Evolutionary conservation across 176 grass and related monocot genomes (phyloP).

Genomic region (Poa pratensis): DNA sequence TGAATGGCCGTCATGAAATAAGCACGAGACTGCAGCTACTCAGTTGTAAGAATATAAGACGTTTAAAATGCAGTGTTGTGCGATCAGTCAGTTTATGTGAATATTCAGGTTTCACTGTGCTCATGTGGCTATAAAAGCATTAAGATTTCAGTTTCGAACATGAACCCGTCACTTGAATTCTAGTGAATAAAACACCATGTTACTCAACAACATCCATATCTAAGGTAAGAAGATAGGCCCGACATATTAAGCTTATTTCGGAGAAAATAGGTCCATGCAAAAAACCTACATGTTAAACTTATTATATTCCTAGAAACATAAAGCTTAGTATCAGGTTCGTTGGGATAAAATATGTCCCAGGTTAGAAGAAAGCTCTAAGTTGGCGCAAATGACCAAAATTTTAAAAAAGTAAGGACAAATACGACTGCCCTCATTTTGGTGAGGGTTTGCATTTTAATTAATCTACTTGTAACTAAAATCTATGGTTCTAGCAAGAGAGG

Average conservation of each 20-base stretch:
- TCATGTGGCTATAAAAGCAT: not conserved
- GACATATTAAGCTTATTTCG: not conserved
- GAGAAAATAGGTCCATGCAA: too few relatives aligned
- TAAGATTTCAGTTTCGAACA: not conserved
- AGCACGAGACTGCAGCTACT: not conserved
- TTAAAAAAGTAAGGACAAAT: too few relatives aligned
- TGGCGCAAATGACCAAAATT: too few relatives aligned
- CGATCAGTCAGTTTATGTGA: not conserved
- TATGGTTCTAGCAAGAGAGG: not conserved
- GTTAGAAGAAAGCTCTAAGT: not conserved
- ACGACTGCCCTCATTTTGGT: too few relatives aligned
- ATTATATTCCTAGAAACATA: too few relatives aligned
- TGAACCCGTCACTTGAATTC: not conserved
- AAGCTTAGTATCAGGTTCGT: too few relatives aligned
- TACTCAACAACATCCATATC: not conserved
- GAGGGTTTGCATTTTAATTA: not conserved
- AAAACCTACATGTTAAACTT: too few relatives aligned
- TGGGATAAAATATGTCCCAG: not conserved
- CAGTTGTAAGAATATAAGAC: not conserved
- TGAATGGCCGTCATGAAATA: slow-evolving; percentile 36
- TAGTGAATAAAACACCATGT: not conserved
- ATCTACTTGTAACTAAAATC: not conserved
- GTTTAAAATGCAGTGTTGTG: not conserved
- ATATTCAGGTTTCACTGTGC: not conserved
- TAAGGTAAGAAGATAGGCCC: not conserved